A percentile compares a stretch with the other conserved stretches of the same genome.
These are phyloP conservation scores for Agapanthus africanus DNA, from an alignment of 106 monocot genomes.

Conservation along the genomic window DNA sequence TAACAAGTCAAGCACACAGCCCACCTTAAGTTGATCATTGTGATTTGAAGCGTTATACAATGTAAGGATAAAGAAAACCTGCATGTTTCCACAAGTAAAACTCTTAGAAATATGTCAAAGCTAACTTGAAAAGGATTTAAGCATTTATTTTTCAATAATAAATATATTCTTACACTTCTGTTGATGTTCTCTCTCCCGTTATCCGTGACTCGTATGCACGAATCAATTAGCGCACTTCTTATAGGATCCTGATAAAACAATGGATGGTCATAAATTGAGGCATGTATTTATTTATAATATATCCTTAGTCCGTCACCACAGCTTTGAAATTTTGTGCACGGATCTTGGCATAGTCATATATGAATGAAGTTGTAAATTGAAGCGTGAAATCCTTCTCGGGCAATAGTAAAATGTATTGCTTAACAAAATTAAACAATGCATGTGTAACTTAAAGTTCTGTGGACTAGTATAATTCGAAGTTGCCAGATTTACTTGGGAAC, in stretches of 20 bases:
- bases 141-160: no score
- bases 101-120: no score
- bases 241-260: constrained; percentile 52
- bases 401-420: no score
- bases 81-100: no score
- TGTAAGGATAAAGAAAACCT: constrained; percentile 91
- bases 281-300: background rate
- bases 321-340: no score
- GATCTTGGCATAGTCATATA: no score
- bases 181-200: constrained; percentile 82
- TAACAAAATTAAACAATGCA: no score
- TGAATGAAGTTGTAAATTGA: no score
- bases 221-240: constrained; percentile 72
- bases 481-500: background rate
- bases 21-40: constrained; percentile 83
- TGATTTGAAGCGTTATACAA: constrained; percentile 81
- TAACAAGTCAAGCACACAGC: constrained; percentile 6
- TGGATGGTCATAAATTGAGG: background rate
- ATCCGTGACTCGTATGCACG: constrained; percentile 74
- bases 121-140: no score
- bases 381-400: no score
- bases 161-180: constrained; percentile 44
- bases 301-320: no score
- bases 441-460: background rate
- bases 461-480: no score